Base-by-base conservation (phyloP, 768 basidiomycete species). In the Podaxis pistillaris region DNA sequence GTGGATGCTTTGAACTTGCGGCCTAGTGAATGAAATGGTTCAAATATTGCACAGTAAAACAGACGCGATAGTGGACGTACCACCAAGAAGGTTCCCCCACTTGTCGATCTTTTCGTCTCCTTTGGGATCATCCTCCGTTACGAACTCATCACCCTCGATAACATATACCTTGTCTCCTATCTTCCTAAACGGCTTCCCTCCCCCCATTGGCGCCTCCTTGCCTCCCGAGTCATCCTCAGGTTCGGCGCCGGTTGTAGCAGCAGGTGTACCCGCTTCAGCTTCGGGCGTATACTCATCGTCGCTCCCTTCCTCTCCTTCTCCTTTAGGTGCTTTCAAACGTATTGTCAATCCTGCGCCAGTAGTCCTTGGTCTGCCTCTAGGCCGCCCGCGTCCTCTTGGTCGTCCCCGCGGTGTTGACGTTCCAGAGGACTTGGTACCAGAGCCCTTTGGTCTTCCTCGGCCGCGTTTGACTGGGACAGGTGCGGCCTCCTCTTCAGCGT, bases 51-150 rank as follows among this genome's bases (percentile, higher is more conserved):
- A 57, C 64, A 63, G 13, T 64, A 24, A 63, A 53, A 9, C 11
- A 58, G 40, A 59, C 1, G 59, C 22, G 68, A 22, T 63, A 50
- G 54, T 19, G 30, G 13, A 74, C 86, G 67, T 69, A 94, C 95
- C 94, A 63, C 89, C 96, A 6, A 93, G 83, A 28, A 98, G 72
- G 66, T 88, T 88, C 13, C 96, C 97, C 64, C 87, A 82, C 64
- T 77, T 78, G 71, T 98, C 96, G 24, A 99, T 91, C 79, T 99
- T 99, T 63, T 87, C 83, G 74, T 98, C 89, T 4, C 96, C 97
- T 66, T 88, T 93, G 57, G 86, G 81, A 69, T 98, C 91, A 52
- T 93, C 84, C 1, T 87, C 86, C 5, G 94, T 89, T 53, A 90
- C 76, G 65, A 94, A 88, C 76, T 98, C 96, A 72, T 98, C 96